Base-by-base conservation (phyloP, 345 rosid species). In the Turnera subulata region DNA sequence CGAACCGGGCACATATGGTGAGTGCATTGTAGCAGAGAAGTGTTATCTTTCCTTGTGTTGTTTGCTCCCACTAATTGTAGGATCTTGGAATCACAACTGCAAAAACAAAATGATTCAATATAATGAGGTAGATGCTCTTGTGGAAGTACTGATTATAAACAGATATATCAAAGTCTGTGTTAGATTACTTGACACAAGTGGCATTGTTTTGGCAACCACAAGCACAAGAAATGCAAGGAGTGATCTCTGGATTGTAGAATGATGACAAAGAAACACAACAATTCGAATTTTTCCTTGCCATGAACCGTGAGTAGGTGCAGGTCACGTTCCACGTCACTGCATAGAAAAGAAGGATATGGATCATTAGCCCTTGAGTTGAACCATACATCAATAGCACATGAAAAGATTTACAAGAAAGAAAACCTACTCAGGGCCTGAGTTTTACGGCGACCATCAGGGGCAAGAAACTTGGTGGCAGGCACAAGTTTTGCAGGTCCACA, bases 311-410 rank as follows among this genome's bases (percentile, higher is more conserved):
- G 66, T 84, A 91, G 23, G 95, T 85, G 86, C 95, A 91, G 29
- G 88, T 85, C 38, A 85, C 96, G 47, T 91, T 91, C 94, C 96
- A 88, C 45, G 94, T 85, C 89, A 91, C 96, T 88, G 84, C 74
- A 74, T 18, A 17, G 24, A 56, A 42, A 50, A 48, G 7, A 42
- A 48, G 38, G 9, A 13, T 20, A 19, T 11, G 11, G 50, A 14
- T 19, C 14, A 46, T 21, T 5, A 46, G 23, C 14, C 48, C 2
- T n/a, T n/a, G n/a, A n/a, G n/a, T n/a, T n/a, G n/a, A n/a, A n/a
- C n/a, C n/a, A n/a, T n/a, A n/a, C n/a, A n/a, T n/a, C n/a, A n/a
- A n/a, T n/a, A n/a, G n/a, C n/a, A n/a, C 19, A 17, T 45, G 48
- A 17, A 6, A n/a, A 23, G 13, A 46, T 46, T 17, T 46, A 7